phyloP scores from a whole-genome alignment of 208 protist genomes.

The Endotrypanum monterogeii region DNA sequence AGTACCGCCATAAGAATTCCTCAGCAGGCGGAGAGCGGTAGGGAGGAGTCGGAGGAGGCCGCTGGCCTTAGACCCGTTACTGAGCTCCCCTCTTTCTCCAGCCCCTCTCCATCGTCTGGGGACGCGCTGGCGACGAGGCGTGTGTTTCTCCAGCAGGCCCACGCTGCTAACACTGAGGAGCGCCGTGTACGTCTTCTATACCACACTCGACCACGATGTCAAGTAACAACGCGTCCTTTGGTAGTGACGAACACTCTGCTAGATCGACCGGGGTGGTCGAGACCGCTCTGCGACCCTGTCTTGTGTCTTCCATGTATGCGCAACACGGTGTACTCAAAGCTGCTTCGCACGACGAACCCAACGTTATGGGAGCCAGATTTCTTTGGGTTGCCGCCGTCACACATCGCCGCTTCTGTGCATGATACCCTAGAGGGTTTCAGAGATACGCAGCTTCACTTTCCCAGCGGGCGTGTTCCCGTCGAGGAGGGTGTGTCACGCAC shows the following conservation, averaged over 20 bases:
- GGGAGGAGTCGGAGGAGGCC: constrained; percentile 1
- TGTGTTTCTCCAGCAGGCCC: constrained; percentile 3
- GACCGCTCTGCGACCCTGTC: constrained; percentile 32
- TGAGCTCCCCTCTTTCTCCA: neutral
- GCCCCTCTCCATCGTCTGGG: neutral
- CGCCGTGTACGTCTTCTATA: constrained; percentile 39
- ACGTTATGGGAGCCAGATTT: constrained; percentile 15
- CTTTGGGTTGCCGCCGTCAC: constrained; percentile 4
- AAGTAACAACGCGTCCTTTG: constrained; percentile 25
- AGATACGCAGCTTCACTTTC: neutral
- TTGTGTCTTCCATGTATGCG: constrained; percentile 20
- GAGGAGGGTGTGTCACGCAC: neutral
- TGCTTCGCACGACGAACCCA: constrained; percentile 10
- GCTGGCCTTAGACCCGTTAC: neutral
- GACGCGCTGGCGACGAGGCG: neutral
- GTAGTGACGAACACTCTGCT: constrained; percentile 40
- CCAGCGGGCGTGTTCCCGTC: neutral
- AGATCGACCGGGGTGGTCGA: constrained; percentile 33
- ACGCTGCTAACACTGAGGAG: constrained; percentile 32
- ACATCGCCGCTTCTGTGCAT: constrained; percentile 5
- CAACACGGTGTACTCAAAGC: constrained; percentile 20
- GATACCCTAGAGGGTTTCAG: neutral
- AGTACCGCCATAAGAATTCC: neutral
- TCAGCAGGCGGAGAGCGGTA: neutral
- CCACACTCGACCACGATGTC: constrained; percentile 37